Evolutionary conservation across 2,329 filamentous ascomycete species (phyloP), one percentile per base, ranked within the genome.

Genomic region (Pezicula radicicola): DNA sequence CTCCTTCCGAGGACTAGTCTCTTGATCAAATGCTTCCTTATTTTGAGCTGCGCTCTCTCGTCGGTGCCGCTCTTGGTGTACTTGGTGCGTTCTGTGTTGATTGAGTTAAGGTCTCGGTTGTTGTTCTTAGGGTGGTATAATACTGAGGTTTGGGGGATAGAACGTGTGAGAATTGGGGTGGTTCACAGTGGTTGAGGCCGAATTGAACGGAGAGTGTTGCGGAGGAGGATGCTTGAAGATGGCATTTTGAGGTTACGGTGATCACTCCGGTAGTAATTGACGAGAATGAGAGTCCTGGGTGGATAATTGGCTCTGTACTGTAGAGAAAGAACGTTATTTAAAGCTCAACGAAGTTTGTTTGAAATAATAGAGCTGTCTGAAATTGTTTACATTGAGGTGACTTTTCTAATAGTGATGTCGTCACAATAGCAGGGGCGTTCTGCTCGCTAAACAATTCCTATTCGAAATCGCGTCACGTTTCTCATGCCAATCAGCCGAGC

Each of bases 41-140:
- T 79, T 73, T 28, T 77, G 72, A 0, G 78, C 75, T 0, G 84
- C 78, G 12, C 72, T 71, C n/a, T n/a, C 41, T 80, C 76, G 43
- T 84, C 89, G 0, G 81, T 81, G 3, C 83, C 87, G 46, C 82
- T 84, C 64, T 86, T 83, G 52, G 82, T 81, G 69, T 85, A 82
- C 66, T 95, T 89, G 49, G 78, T 82, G 2, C 79, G 70, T 33
- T 81, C 75, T 0, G 87, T 83, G 53, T 87, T 81, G 33, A 95
- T 76, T 3, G 77, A 76, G 56, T 86, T 78, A 48, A 83, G 79
- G 64, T 85, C 77, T 58, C 79, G 75, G 47, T 73, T 68, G 60
- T 79, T 72, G 56, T 81, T 82, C 25, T 55, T 43, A 3, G 59
- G 59, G 19, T 19, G 15, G 21, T 21, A 13, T 6, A 27, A 12